phyloP scores from a whole-genome alignment of 805 yeast genomes.

The Metschnikowia vanudenii region DNA sequence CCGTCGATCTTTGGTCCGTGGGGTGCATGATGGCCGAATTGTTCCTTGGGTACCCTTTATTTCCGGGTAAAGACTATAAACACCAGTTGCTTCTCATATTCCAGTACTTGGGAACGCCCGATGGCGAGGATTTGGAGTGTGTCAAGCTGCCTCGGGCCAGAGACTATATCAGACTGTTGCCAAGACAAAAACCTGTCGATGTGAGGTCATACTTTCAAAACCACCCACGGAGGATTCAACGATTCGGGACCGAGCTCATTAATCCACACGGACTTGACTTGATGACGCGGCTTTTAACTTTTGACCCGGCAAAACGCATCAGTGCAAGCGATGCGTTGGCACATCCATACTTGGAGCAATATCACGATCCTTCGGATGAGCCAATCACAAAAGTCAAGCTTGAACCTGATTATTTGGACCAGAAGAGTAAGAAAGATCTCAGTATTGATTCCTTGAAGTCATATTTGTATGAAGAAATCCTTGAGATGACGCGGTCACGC shows the following conservation, averaged over 20 bases:
- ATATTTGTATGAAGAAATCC: constrained; percentile 16
- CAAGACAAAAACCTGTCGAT: constrained; percentile 7
- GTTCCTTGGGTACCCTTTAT: constrained; percentile 57
- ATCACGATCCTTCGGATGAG: constrained; percentile 19
- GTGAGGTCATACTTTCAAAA: constrained; percentile 6
- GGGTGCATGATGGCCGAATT: constrained; percentile 78
- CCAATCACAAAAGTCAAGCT: constrained; percentile 14
- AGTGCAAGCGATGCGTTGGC: constrained; percentile 13
- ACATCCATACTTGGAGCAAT: constrained; percentile 17
- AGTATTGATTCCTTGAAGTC: constrained; percentile 14
- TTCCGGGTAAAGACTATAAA: constrained; percentile 74
- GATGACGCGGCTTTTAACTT: constrained; percentile 15
- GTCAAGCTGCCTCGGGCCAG: constrained; percentile 18
- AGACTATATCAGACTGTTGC: constrained; percentile 19
- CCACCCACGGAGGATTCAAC: constrained; percentile 16
- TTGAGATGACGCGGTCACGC: constrained; percentile 13
- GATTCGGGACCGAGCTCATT: constrained; percentile 15
- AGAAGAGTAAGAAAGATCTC: constrained; percentile 12
- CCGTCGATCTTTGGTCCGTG: constrained; percentile 78
- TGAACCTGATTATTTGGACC: constrained; percentile 18
- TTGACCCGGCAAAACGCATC: constrained; percentile 16
- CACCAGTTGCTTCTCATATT: constrained; percentile 66
- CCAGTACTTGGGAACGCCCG: constrained; percentile 70
- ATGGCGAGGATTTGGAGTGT: constrained; percentile 22
- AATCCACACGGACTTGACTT: constrained; percentile 17